phyloP scores from a whole-genome alignment of 495 filamentous ascomycete genomes.

The Xylaria acuta region DNA sequence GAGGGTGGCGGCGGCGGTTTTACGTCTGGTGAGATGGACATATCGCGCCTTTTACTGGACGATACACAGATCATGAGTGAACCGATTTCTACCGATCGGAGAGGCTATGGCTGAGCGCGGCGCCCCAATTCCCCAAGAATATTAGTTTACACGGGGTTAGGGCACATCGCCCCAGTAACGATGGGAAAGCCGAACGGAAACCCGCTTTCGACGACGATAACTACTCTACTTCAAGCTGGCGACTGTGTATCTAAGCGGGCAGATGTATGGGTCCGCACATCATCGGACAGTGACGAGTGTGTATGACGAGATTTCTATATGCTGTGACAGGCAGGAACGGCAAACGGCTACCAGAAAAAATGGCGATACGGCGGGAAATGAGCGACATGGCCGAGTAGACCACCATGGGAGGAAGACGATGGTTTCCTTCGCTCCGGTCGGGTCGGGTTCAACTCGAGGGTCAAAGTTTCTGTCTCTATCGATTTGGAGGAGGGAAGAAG shows the following conservation, averaged over 20 bases:
- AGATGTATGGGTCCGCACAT: not conserved
- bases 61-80: conserved; percentile 42
- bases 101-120: conserved; percentile 36
- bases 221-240: not conserved
- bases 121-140: not conserved
- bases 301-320: conserved; percentile 24
- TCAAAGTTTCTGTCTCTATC: conserved; percentile 22
- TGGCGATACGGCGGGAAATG: not conserved
- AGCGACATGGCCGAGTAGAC: conserved; percentile 4
- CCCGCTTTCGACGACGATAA: not conserved
- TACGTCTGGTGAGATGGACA: conserved; percentile 54
- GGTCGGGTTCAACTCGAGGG: conserved; percentile 1
- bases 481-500: not conserved
- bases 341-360: not conserved
- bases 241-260: not conserved
- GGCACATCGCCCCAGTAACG: not conserved
- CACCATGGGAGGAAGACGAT: not conserved
- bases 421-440: not conserved
- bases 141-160: not conserved
- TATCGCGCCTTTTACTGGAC: conserved; percentile 55
- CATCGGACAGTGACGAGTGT: not conserved
- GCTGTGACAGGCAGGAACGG: not conserved
- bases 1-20: conserved; percentile 36
- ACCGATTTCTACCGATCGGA: conserved; percentile 31
- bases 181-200: not conserved